Evolutionary conservation across 148 eudicot species (phyloP).

Genomic region (Vaccinium corymbosum): DNA sequence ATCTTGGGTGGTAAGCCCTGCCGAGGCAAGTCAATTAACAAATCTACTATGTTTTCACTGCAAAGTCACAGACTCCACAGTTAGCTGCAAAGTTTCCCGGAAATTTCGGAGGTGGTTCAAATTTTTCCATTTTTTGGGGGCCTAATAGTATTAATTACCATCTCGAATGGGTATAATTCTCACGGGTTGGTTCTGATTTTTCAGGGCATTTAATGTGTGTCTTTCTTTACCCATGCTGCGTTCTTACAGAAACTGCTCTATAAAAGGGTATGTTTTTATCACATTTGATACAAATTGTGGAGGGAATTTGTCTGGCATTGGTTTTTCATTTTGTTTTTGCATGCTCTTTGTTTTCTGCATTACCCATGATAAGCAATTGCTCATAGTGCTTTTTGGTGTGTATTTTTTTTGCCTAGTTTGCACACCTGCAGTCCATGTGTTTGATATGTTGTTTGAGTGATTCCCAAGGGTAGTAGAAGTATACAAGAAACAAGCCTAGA

Average conservation of each 20-base stretch:
- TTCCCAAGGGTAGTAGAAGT: neutral
- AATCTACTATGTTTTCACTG: neutral
- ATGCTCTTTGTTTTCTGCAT: neutral
- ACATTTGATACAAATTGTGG: neutral
- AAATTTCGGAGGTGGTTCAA: neutral
- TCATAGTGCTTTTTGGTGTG: neutral
- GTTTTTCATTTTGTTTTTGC: neutral
- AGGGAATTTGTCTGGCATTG: neutral
- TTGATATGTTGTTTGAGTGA: neutral
- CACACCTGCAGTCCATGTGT: constrained; percentile 7
- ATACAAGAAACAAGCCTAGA: neutral
- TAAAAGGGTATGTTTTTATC: constrained; percentile 1
- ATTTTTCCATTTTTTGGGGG: neutral
- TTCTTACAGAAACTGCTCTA: constrained; percentile 7
- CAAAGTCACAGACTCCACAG: neutral
- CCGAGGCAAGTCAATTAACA: too few relatives aligned
- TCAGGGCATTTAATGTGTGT: constrained; percentile 12
- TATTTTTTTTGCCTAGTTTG: neutral
- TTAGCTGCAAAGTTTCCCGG: neutral
- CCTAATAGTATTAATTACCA: neutral
- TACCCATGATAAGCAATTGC: neutral
- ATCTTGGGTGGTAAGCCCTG: too few relatives aligned
- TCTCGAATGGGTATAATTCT: neutral
- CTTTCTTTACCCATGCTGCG: constrained; percentile 4
- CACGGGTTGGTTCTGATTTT: constrained; percentile 11